Evolutionary conservation across 179 eudicot genomes (phyloP), one percentile per base, ranked within the genome.

Genomic region (Drosera spatulata): DNA sequence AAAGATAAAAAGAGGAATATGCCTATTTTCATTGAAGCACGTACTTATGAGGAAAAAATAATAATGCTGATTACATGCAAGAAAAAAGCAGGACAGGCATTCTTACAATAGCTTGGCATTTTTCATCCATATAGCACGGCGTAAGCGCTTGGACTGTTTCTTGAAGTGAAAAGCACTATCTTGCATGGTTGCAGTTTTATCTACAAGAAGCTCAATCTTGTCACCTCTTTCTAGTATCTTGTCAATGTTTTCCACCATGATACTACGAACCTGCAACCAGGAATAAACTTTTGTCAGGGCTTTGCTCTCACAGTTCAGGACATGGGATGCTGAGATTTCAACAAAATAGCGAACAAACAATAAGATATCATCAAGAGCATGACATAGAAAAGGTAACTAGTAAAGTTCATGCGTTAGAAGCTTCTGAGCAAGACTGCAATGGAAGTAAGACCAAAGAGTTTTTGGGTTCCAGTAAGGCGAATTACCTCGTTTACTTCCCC

Each of bases 151-250:
- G 47, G 96, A 82, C 76, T 93, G 96, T 72, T 89, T 93, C 81
- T 80, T 89, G 76, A 93, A 89, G 71, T 91, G 95, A 62, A 93
- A 84, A 58, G 99, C 86, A 72, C 81, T 79, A 59, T 87, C 99
- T 79, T 89, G 99, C 95, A 88, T 93, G 42, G 85, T 93, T 43
- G 93, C 78, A 48, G 96, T 93, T 77, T 86, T 93, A 73, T 88
- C 96, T 65, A 93, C 95, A 71, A 93, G 85, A 66, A 93, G 91
- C 81, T 93, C 99, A 51, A 89, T 80, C 64, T 83, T 73, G 72
- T 93, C 96, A 68, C 99, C 99, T 76, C 99, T 84, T 68, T 93
- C 99, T 53, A 93, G 66, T 75, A 93, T 84, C 80, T 88, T 93
- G 58, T 88, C 96, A 58, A 93, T 86, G 69, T 88, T 93, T 56